phyloP scores from a whole-genome alignment of 2,329 filamentous ascomycete genomes.

The Aureobasidium mangrovei region DNA sequence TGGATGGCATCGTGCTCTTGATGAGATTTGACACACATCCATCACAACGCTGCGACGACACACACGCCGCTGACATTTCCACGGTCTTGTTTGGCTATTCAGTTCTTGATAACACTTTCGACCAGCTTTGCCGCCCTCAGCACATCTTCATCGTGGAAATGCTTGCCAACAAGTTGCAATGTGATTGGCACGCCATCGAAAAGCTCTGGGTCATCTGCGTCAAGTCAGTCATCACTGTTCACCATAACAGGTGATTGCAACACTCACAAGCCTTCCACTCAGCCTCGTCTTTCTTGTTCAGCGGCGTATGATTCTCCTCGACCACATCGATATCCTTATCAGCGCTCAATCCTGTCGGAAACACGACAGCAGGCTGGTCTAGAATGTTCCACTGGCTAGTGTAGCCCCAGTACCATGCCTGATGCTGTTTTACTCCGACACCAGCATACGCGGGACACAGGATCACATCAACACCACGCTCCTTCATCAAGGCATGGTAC shows the following conservation, averaged over 20 bases:
- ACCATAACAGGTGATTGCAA: background rate
- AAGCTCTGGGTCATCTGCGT: constrained; percentile 4
- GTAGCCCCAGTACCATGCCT: constrained; percentile 26
- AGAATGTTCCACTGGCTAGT: constrained; percentile 9
- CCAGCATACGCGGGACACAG: constrained; percentile 30
- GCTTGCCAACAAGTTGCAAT: constrained; percentile 11
- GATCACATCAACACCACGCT: constrained; percentile 29
- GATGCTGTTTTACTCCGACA: constrained; percentile 25
- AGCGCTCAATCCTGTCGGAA: constrained; percentile 20
- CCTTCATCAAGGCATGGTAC: constrained; percentile 28
- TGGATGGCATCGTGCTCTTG: too few species aligned
- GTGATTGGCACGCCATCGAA: constrained; percentile 13
- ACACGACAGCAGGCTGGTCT: constrained; percentile 22
- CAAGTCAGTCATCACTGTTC: background rate
- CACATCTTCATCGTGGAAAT: constrained; percentile 9
- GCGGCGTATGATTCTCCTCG: background rate
- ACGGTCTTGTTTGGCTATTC: background rate
- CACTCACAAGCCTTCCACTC: constrained; percentile 23
- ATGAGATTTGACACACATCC: too few species aligned
- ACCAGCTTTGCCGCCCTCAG: constrained; percentile 10
- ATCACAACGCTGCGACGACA: background rate
- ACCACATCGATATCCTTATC: constrained; percentile 4
- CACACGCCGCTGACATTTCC: background rate
- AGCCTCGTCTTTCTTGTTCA: constrained; percentile 8
- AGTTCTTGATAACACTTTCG: background rate